These are phyloP conservation scores for Candida ovalis DNA, from an alignment of 805 yeast genomes.

Conservation along the genomic window DNA sequence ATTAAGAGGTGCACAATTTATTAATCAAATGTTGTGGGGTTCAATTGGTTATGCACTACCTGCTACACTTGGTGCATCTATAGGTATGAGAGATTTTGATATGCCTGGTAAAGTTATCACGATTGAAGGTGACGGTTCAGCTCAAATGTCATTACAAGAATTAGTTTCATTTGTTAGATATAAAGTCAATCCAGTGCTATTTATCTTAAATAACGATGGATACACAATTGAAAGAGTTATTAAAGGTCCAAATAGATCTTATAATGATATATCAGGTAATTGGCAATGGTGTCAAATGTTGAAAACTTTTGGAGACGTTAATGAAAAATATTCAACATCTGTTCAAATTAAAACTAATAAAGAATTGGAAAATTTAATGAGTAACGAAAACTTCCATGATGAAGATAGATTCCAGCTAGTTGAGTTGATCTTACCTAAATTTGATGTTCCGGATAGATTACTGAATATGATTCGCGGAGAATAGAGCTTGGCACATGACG, in stretches of 20 bases:
- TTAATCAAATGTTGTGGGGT: conserved; percentile 42
- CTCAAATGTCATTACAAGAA: conserved; percentile 53
- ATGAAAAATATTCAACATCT: conserved; percentile 30
- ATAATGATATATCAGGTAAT: conserved; percentile 45
- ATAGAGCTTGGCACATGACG: background rate
- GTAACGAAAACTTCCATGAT: conserved; percentile 30
- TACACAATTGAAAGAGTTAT: conserved; percentile 50
- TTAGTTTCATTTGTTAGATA: conserved; percentile 40
- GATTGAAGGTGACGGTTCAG: conserved; percentile 54
- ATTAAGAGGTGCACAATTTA: conserved; percentile 32
- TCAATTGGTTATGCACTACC: conserved; percentile 53
- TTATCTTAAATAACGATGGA: conserved; percentile 47
- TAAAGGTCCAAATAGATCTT: conserved; percentile 45
- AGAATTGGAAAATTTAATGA: conserved; percentile 34
- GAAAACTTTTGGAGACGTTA: conserved; percentile 59
- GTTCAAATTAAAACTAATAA: conserved; percentile 34
- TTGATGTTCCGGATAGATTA: conserved; percentile 62
- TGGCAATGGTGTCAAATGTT: conserved; percentile 70
- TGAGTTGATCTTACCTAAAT: conserved; percentile 55
- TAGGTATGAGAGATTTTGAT: conserved; percentile 41
- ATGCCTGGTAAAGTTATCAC: conserved; percentile 37
- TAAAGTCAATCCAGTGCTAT: conserved; percentile 38
- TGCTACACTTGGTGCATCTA: conserved; percentile 44
- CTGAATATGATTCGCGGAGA: conserved; percentile 6
- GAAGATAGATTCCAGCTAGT: conserved; percentile 43